These are phyloP conservation scores for Copromyces sp. DNA, from an alignment of 495 filamentous ascomycete genomes.

Conservation along the genomic window DNA sequence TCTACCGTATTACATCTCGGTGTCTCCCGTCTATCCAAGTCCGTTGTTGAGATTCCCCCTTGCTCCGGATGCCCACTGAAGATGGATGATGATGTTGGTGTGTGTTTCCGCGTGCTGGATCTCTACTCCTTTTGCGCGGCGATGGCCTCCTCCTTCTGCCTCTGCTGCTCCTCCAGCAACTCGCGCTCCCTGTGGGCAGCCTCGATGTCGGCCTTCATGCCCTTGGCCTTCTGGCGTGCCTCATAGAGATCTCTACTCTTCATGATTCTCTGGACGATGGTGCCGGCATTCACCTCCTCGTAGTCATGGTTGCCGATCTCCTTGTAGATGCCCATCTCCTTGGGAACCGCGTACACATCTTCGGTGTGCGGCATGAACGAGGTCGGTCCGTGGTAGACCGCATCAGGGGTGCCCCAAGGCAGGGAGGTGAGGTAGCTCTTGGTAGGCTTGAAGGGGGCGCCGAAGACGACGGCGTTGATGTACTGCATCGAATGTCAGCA, in stretches of 20 bases:
- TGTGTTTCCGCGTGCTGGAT: not conserved
- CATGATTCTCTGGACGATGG: constrained; percentile 86
- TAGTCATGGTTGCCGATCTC: constrained; percentile 66
- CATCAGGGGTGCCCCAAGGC: constrained; percentile 64
- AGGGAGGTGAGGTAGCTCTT: constrained; percentile 62
- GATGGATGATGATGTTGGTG: not conserved
- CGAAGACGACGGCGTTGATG: constrained; percentile 76
- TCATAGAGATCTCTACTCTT: constrained; percentile 76
- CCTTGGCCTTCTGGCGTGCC: constrained; percentile 79
- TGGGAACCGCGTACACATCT: constrained; percentile 75
- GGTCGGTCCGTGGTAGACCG: constrained; percentile 92
- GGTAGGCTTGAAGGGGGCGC: constrained; percentile 76
- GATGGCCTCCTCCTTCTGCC: constrained; percentile 24
- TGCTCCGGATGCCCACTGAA: not conserved
- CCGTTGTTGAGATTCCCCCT: not conserved
- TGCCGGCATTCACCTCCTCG: constrained; percentile 77
- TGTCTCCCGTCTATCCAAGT: not conserved
- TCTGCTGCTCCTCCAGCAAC: constrained; percentile 43
- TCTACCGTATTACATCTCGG: not conserved
- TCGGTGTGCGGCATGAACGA: constrained; percentile 78
- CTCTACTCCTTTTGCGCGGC: constrained; percentile 1
- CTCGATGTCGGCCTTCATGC: constrained; percentile 70
- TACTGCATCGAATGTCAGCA: constrained; percentile 44
- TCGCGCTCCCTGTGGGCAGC: constrained; percentile 44
- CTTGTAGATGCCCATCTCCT: constrained; percentile 67